Evolutionary conservation across 495 filamentous ascomycete genomes (phyloP).

Genomic region (Oleoguttula mirabilis): DNA sequence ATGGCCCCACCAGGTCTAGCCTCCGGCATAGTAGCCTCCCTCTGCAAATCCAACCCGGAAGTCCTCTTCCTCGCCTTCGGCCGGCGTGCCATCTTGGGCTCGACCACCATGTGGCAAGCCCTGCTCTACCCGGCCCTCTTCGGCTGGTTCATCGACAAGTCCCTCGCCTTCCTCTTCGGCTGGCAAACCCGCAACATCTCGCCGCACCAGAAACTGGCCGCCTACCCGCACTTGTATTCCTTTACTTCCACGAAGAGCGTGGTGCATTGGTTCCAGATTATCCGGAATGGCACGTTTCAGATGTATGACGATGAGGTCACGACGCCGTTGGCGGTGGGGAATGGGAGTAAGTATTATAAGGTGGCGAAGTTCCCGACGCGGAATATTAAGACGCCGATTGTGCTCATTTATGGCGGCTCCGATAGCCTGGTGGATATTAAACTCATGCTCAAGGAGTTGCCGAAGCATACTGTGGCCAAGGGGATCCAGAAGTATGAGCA

Average conservation of each 20-base stretch:
- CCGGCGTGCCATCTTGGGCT: slow-evolving; percentile 82
- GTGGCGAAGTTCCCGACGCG: slow-evolving; percentile 91
- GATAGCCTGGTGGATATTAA: slow-evolving; percentile 93
- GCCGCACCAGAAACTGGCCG: slow-evolving; percentile 79
- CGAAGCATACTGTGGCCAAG: slow-evolving; percentile 67
- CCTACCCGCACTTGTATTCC: slow-evolving; percentile 93
- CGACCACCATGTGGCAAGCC: slow-evolving; percentile 93
- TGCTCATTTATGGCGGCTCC: slow-evolving; percentile 81
- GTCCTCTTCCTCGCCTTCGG: slow-evolving; percentile 91
- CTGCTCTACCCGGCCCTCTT: slow-evolving; percentile 93
- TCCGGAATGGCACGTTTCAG: slow-evolving; percentile 85
- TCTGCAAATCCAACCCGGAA: slow-evolving; percentile 87
- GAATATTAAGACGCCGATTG: slow-evolving; percentile 93
- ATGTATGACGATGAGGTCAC: slow-evolving; percentile 96
- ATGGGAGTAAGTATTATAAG: slow-evolving; percentile 59
- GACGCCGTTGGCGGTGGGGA: slow-evolving; percentile 41
- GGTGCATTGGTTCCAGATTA: slow-evolving; percentile 99
- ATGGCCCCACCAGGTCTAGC: slow-evolving; percentile 90
- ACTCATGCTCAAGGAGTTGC: slow-evolving; percentile 80
- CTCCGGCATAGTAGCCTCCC: slow-evolving; percentile 77
- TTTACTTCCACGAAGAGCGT: slow-evolving; percentile 92
- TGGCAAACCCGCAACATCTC: slow-evolving; percentile 84
- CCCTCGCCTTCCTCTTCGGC: slow-evolving; percentile 70
- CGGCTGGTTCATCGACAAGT: slow-evolving; percentile 73
- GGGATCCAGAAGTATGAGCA: slow-evolving; percentile 88